These are phyloP conservation scores for Candida michaelii DNA, from an alignment of 805 yeast species.

Conservation along the genomic window DNA sequence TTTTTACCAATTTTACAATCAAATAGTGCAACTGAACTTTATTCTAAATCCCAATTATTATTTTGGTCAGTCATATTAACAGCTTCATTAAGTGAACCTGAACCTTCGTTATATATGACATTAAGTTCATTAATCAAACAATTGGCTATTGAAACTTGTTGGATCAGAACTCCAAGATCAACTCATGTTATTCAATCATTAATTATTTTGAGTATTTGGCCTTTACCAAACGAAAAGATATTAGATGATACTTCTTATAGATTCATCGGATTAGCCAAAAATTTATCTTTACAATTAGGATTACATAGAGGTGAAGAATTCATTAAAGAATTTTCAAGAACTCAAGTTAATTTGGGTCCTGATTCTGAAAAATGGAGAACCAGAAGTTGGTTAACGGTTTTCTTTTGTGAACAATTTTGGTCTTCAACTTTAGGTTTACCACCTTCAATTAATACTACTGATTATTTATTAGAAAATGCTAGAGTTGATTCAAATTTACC, in stretches of 20 bases:
- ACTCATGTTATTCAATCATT: slow-evolving; percentile 92
- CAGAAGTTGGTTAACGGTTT: slow-evolving; percentile 86
- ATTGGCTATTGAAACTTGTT: slow-evolving; percentile 86
- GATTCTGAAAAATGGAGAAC: slow-evolving; percentile 95
- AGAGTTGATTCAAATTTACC: slow-evolving; percentile 67
- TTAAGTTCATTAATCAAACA: slow-evolving; percentile 79
- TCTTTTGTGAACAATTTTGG: slow-evolving; percentile 88
- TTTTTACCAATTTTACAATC: slow-evolving; percentile 78
- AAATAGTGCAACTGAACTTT: slow-evolving; percentile 68
- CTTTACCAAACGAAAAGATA: slow-evolving; percentile 87
- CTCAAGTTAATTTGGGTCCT: slow-evolving; percentile 78
- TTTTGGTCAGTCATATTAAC: slow-evolving; percentile 92
- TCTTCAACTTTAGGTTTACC: slow-evolving; percentile 85
- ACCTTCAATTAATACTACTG: slow-evolving; percentile 75
- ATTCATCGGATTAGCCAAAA: slow-evolving; percentile 83
- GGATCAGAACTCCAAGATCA: slow-evolving; percentile 90
- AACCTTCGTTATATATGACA: slow-evolving; percentile 75
- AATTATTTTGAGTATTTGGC: slow-evolving; percentile 85
- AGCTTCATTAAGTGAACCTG: slow-evolving; percentile 83
- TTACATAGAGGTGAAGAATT: slow-evolving; percentile 85
- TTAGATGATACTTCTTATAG: slow-evolving; percentile 89
- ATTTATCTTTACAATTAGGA: slow-evolving; percentile 81
- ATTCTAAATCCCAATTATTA: slow-evolving; percentile 76
- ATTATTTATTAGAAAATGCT: slow-evolving; percentile 77
- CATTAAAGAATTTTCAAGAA: slow-evolving; percentile 84